phyloP scores from a whole-genome alignment of 345 rosid species.

The Heritiera fomes region DNA sequence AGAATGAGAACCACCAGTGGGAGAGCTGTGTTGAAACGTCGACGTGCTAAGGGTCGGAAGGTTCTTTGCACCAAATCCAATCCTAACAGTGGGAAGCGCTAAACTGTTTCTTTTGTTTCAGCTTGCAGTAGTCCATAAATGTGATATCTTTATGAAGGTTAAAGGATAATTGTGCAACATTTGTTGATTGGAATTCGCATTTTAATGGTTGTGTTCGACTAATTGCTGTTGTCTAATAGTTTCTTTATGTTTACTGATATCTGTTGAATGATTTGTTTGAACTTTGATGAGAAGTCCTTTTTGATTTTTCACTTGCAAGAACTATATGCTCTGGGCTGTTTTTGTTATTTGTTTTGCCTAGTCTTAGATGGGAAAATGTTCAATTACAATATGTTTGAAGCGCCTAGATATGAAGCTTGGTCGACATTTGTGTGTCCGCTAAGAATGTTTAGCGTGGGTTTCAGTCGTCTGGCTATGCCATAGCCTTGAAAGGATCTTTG shows the following conservation, averaged over 20 bases:
- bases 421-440: neutral
- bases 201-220: neutral
- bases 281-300: neutral
- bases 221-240: neutral
- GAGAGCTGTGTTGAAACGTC: slow-evolving; percentile 76
- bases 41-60: slow-evolving; percentile 92
- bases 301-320: neutral
- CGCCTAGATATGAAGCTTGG: neutral
- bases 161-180: slow-evolving; percentile 5
- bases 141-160: slow-evolving; percentile 15
- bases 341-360: neutral
- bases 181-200: slow-evolving; percentile 21
- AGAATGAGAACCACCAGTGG: slow-evolving; percentile 91
- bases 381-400: neutral
- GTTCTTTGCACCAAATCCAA: slow-evolving; percentile 89
- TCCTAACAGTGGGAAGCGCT: slow-evolving; percentile 75
- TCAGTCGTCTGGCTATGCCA: neutral
- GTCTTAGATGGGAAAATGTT: neutral
- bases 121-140: neutral
- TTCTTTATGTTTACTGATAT: neutral
- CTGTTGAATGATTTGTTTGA: slow-evolving; percentile 10
- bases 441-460: neutral
- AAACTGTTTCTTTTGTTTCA: slow-evolving; percentile 12
- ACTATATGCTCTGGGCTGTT: neutral
- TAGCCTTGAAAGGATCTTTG: neutral